phyloP scores from a whole-genome alignment of 148 eudicot genomes.

The Fagopyrum tataricum region DNA sequence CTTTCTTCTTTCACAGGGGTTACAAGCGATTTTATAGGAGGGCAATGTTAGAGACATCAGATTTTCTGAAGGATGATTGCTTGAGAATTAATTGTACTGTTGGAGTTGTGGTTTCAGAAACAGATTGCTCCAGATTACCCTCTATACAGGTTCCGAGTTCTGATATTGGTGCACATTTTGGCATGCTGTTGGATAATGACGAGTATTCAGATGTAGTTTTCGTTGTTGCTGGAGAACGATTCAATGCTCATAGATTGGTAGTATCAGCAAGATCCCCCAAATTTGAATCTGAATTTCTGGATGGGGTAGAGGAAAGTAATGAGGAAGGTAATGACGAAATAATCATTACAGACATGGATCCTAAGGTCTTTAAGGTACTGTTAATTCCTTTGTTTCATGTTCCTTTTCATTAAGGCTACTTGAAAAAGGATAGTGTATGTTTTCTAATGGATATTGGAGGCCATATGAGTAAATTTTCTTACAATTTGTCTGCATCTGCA shows the following conservation, averaged over 20 bases:
- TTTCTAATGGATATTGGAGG: not conserved
- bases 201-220: conserved; percentile 28
- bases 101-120: conserved; percentile 29
- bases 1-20: conserved; percentile 21
- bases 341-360: conserved; percentile 25
- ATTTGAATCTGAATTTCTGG: conserved; percentile 21
- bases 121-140: conserved; percentile 27
- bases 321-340: conserved; percentile 12
- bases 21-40: conserved; percentile 31
- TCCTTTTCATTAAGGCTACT: not conserved
- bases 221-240: conserved; percentile 22
- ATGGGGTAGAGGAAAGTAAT: conserved; percentile 5
- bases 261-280: conserved; percentile 27
- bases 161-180: conserved; percentile 33
- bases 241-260: conserved; percentile 25
- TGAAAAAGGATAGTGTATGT: not conserved
- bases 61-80: conserved; percentile 34
- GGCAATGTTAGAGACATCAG: conserved; percentile 24
- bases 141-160: conserved; percentile 31
- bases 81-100: conserved; percentile 29
- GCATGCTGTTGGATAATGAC: conserved; percentile 27
- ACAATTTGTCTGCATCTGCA: conserved; percentile 5
- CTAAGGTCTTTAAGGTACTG: conserved; percentile 27
- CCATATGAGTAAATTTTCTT: not conserved
- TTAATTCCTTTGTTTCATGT: not conserved